A percentile compares a stretch with the other conserved stretches of the same genome.
Evolutionary conservation across 1,284 basidiomycete genomes (phyloP).

Genomic region (Naganishia sp.): DNA sequence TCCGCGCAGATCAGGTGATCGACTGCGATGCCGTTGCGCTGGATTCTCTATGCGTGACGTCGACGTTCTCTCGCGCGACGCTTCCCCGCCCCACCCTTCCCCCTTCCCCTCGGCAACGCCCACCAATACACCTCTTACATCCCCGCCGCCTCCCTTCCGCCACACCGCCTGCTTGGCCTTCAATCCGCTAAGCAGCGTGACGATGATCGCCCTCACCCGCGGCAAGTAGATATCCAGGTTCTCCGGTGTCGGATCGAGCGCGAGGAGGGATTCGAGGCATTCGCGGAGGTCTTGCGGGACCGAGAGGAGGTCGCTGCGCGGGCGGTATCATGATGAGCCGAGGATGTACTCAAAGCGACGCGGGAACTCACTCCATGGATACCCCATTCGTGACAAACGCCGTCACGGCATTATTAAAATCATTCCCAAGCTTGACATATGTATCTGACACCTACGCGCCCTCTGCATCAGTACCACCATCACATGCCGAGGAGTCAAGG

Average conservation of each 20-base stretch:
- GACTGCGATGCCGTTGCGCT: slow-evolving; percentile 1
- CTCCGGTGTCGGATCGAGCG: slow-evolving; percentile 82
- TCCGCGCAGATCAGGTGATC: slow-evolving; percentile 3
- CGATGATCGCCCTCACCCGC: slow-evolving; percentile 88
- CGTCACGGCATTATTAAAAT: slow-evolving; percentile 89
- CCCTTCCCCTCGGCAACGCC: neutral
- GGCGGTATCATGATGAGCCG: neutral
- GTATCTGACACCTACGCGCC: slow-evolving; percentile 80
- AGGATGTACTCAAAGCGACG: slow-evolving; percentile 50
- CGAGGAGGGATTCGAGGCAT: slow-evolving; percentile 85
- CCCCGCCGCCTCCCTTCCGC: slow-evolving; percentile 17
- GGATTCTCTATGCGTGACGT: too few species aligned
- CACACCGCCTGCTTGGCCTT: slow-evolving; percentile 86
- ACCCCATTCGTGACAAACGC: slow-evolving; percentile 86
- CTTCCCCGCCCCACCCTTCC: too few species aligned
- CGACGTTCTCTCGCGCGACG: too few species aligned
- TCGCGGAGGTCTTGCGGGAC: slow-evolving; percentile 86
- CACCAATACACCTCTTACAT: neutral
- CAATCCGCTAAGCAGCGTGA: slow-evolving; percentile 84
- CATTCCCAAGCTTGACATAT: slow-evolving; percentile 94
- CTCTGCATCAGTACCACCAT: neutral
- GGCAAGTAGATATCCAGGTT: slow-evolving; percentile 90
- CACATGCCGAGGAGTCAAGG: neutral
- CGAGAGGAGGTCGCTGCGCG: slow-evolving; percentile 74
- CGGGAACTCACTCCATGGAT: slow-evolving; percentile 70